Base-by-base conservation (phyloP, 1,284 basidiomycete species). In the Ceraceosorus bombacis region DNA sequence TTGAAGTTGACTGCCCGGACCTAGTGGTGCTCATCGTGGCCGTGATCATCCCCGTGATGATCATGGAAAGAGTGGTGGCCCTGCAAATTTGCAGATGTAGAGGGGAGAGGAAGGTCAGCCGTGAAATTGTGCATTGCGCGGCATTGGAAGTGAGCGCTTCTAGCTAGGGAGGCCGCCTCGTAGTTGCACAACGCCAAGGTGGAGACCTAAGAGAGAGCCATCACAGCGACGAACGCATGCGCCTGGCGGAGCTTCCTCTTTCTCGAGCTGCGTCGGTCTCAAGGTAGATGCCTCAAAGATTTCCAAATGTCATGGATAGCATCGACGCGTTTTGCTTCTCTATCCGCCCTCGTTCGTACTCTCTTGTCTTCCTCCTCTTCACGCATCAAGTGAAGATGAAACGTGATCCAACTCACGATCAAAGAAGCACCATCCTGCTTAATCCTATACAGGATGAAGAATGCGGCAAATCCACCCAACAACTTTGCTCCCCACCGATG, bases 391-490 rank as follows among this genome's bases (percentile, higher is more conserved):
- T 27, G 36, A 55, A 41, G 0, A 5, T 13, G 43, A 10, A 39
- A 17, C 2, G 27, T 27, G 6, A 2, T 37, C 13, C 40, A 4
- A 72, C 72, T 70, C 64, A 77, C 75, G 49, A 77, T 63, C 17
- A 77, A 56, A 46, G 76, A 74, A 38, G 75, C 68, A 40, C 75
- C 75, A 54, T 77, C 75, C 61, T 77, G 71, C 61, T 71, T 74
- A 49, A 69, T 70, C 10, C 75, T 62, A 60, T 76, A 76, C 48
- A 77, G 68, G 61, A 77, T 72, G 70, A 69, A 77, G 62, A 77
- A 77, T 73, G 72, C 74, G 74, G 76, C 76, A 51, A 71, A 70
- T 5, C 67, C 75, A 38, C 75, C 75, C 15, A 77, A 62, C 13
- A 77, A 53, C 59, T 71, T 72, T 51, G 75, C 72, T 5, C 65